A percentile compares a stretch with the other conserved stretches of the same genome.
phyloP scores from a whole-genome alignment of 2,329 filamentous ascomycete genomes.

The Moelleriella libera region DNA sequence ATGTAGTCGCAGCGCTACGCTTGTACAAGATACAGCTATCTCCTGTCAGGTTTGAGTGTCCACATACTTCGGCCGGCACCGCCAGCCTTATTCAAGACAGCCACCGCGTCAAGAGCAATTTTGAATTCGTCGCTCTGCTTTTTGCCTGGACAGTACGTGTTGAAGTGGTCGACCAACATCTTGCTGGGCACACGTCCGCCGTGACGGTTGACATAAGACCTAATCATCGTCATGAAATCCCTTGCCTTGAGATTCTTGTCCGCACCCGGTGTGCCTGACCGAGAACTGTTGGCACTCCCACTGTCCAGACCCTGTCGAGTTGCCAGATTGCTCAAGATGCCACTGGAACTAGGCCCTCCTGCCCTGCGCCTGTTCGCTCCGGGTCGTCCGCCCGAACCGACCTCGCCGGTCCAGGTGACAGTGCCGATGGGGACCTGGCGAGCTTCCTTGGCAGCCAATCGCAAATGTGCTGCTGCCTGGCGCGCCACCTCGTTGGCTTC shows the following conservation, averaged over 20 bases:
- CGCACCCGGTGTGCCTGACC: conserved; percentile 26
- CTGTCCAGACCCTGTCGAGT: conserved; percentile 38
- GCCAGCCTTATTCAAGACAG: conserved; percentile 49
- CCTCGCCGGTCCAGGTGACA: conserved; percentile 85
- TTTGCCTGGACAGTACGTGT: conserved; percentile 51
- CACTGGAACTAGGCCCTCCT: conserved; percentile 35
- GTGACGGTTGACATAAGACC: conserved; percentile 63
- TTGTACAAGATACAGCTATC: conserved; percentile 3
- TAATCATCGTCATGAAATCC: conserved; percentile 60
- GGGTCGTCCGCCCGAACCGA: conserved; percentile 63
- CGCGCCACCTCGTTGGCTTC: conserved; percentile 72
- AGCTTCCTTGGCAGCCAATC: conserved; percentile 58
- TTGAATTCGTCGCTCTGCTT: conserved; percentile 71
- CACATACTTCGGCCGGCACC: conserved; percentile 39
- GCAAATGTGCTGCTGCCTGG: conserved; percentile 62
- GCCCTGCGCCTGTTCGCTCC: conserved; percentile 35
- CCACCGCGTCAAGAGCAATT: conserved; percentile 62
- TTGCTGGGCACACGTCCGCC: conserved; percentile 70
- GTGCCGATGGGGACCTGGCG: conserved; percentile 64
- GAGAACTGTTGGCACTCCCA: conserved; percentile 28
- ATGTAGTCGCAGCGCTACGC: too few relatives aligned
- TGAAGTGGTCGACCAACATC: conserved; percentile 82
- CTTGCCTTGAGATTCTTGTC: conserved; percentile 32
- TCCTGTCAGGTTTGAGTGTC: conserved; percentile 26
- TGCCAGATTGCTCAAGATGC: conserved; percentile 42